Evolutionary conservation across 2,329 filamentous ascomycete genomes (phyloP).

Genomic region (Rhynchosporium graminicola): DNA sequence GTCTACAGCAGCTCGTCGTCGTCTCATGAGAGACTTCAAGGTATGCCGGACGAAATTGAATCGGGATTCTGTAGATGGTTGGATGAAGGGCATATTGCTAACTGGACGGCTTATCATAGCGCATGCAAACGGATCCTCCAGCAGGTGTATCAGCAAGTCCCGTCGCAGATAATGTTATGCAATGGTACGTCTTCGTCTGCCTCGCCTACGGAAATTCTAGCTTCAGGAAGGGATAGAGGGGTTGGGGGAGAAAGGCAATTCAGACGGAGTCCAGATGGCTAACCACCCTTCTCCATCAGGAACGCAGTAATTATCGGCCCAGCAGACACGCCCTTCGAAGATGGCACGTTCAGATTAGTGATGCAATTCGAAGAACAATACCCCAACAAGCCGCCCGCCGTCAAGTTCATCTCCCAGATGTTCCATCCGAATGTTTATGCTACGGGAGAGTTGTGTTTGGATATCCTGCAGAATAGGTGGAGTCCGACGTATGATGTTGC

Average conservation of each 20-base stretch:
- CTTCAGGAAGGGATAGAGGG: background rate
- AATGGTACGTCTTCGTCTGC: constrained; percentile 60
- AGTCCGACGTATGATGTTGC: constrained; percentile 98
- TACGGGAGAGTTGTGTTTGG: constrained; percentile 92
- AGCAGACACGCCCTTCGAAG: constrained; percentile 95
- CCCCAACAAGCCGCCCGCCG: constrained; percentile 94
- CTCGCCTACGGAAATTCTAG: background rate
- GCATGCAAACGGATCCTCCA: constrained; percentile 98
- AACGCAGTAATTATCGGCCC: constrained; percentile 98
- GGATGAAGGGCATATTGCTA: constrained; percentile 19
- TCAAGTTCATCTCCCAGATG: constrained; percentile 99
- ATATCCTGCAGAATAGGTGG: constrained; percentile 97
- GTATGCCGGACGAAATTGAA: constrained; percentile 50
- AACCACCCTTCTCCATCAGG: constrained; percentile 53
- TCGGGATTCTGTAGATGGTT: constrained; percentile 21
- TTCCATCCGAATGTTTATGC: constrained; percentile 99
- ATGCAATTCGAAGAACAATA: constrained; percentile 99
- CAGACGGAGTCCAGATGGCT: background rate
- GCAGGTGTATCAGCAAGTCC: constrained; percentile 96
- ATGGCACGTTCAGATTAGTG: constrained; percentile 94
- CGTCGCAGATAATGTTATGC: constrained; percentile 96
- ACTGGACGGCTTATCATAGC: constrained; percentile 52
- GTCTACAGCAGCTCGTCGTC: constrained; percentile 93
- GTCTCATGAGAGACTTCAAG: constrained; percentile 99
- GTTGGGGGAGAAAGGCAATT: background rate